Evolutionary conservation across 805 yeast species (phyloP), one percentile per base, ranked within the genome.

Genomic region (Candida tammaniensis): DNA sequence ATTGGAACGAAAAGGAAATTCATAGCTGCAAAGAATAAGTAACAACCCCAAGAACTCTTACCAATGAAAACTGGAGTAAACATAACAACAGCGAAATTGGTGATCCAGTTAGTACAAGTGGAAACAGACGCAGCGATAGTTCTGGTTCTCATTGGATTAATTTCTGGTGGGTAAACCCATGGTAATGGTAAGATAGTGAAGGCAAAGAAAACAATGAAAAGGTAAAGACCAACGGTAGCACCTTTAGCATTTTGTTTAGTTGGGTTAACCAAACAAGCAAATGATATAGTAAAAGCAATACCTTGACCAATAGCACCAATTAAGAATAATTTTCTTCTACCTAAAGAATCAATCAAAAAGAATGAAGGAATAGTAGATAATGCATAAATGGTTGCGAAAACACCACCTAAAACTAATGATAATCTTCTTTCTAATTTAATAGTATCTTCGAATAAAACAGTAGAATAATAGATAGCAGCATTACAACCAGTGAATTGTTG

Each of bases 401-500:
- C 77, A 64, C 84, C 84, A 52, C 84, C 84, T 48, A 80, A 64
- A 45, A 79, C 64, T 55, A 77, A 66, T 17, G 84, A 61, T 48
- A 76, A 59, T 54, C 75, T 68, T 55, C 76, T 65, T 18, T 59
- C 61, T 42, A 71, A 58, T 38, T 70, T 71, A 48, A 79, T 71
- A 1, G 88, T 73, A 41, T 65, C 70, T 40, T 76, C 74, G 59
- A 89, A 87, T 59, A 88, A 86, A 48, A 80, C 74, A 19, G 91
- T 87, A 16, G 96, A 95, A 56, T 83, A 89, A 64, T 89, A 89
- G 52, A 89, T 86, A 43, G 88, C 86, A 55, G 89, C 88, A 64
- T 89, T 88, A 49, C 87, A 81, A 41, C 97, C 97, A 12, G 95
- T 80, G 53, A 87, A 78, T 65, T 89, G 98, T 62, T 91, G 97